These are phyloP conservation scores for Saururus chinensis DNA, from an alignment of 164 flowering plant species.

Conservation along the genomic window DNA sequence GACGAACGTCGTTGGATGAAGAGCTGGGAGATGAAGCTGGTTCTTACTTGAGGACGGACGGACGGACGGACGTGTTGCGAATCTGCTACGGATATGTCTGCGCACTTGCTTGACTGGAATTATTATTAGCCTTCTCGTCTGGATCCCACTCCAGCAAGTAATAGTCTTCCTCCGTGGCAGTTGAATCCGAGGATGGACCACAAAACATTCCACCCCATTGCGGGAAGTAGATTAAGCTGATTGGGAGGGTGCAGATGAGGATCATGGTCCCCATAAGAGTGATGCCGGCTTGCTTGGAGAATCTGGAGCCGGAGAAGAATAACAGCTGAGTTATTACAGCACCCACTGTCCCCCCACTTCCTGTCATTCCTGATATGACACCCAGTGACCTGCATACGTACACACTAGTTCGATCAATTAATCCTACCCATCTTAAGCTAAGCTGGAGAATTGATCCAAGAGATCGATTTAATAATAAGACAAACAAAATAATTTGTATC, in stretches of 20 bases:
- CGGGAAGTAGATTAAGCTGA: conserved; percentile 63
- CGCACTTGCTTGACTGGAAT: too few species aligned
- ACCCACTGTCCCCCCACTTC: conserved; percentile 86
- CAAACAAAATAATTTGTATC: too few species aligned
- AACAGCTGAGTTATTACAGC: conserved; percentile 74
- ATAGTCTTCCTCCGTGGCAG: conserved; percentile 56
- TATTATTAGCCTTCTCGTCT: conserved; percentile 22
- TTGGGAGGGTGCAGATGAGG: conserved; percentile 49
- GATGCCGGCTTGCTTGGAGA: conserved; percentile 63
- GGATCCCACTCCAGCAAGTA: conserved; percentile 56
- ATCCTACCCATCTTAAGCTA: too few species aligned
- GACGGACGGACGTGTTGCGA: too few species aligned
- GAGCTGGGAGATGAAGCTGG: too few species aligned
- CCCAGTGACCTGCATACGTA: conserved; percentile 55
- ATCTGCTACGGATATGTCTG: too few species aligned
- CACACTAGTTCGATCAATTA: too few species aligned
- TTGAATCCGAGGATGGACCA: conserved; percentile 39
- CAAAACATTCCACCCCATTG: conserved; percentile 91
- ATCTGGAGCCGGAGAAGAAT: conserved; percentile 69
- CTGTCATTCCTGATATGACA: conserved; percentile 86
- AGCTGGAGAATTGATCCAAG: too few species aligned
- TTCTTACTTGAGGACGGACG: too few species aligned
- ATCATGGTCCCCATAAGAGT: conserved; percentile 84
- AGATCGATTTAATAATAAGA: too few species aligned
- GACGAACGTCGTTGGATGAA: too few species aligned